Evolutionary conservation across 108 stramenopile genomes (phyloP), one percentile per base, ranked within the genome.

Genomic region (Pseudonitzschia delicatissima): DNA sequence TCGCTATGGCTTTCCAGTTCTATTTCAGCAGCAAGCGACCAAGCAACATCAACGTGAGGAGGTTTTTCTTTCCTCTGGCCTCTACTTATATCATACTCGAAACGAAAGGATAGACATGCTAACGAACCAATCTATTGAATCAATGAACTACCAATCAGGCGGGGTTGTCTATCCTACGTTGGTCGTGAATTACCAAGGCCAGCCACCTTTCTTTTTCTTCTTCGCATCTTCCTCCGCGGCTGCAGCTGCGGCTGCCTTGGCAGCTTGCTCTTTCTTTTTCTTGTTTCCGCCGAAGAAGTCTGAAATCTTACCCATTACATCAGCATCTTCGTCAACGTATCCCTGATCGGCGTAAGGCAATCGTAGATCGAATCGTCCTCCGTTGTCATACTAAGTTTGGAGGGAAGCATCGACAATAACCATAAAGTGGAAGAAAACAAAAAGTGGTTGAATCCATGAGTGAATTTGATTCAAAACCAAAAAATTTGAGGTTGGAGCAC

Each of bases 341-440:
- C 94, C 96, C 79, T 94, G 92, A 63, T 97, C 94, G 37, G 89
- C 96, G 81, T 96, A 97, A 15, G 96, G 96, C 42, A 97, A 73
- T 50, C 96, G 78, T 44, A 97, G 74, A 74, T 97, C 96, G 73
- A 97, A 97, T 15, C 96, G 80, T 42, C 92, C 97, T 3, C 97
- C 97, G 68, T 96, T 96, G 73, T 98, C 97, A 85, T 82, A 98
- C 77, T 51, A 28, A 13, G 37, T 39, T 11, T 44, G 17, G 42
- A 7, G 7, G 17, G n/a, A 44, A 13, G n/a, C 42, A 44, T n/a
- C 42, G 6, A 44, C n/a, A 13, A 7, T n/a, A 44, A n/a, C n/a
- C n/a, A n/a, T n/a, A n/a, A n/a, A 44, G 7, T n/a, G 42, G 42
- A n/a, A 44, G n/a, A n/a, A n/a, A 44, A 44, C 3, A 44, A 13